Percentiles rank a stretch among this genome's conserved stretches.
Conservation (phyloP, 108 stramenopile genomes). For the Asterionellopsis glacialis region DNA sequence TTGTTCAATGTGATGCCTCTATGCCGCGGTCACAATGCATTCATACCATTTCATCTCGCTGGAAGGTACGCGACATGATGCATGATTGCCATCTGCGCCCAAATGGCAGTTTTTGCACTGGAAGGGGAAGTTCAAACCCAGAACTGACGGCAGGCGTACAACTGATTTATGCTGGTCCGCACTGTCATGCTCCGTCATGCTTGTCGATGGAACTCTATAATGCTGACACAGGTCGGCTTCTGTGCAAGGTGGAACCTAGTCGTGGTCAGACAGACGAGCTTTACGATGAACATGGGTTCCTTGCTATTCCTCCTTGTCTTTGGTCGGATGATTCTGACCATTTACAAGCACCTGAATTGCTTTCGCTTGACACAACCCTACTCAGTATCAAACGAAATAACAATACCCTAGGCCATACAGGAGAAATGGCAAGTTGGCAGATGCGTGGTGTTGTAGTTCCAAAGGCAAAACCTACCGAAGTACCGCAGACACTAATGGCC, state of each 20-base stretch:
- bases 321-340: not conserved
- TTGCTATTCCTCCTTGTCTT: slow-evolving; percentile 16
- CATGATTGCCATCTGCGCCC: slow-evolving; percentile 3
- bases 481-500: too few relatives aligned
- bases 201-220: slow-evolving; percentile 43
- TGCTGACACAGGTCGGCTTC: slow-evolving; percentile 31
- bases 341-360: slow-evolving; percentile 9
- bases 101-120: slow-evolving; percentile 12
- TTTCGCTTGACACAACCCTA: slow-evolving; percentile 26
- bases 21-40: slow-evolving; percentile 13
- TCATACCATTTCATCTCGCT: slow-evolving; percentile 25
- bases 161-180: slow-evolving; percentile 34
- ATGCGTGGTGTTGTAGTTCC: slow-evolving; percentile 32
- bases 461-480: not conserved
- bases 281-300: slow-evolving; percentile 22
- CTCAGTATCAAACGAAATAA: slow-evolving; percentile 37
- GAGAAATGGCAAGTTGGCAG: slow-evolving; percentile 46
- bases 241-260: slow-evolving; percentile 26
- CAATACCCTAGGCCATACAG: slow-evolving; percentile 29
- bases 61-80: slow-evolving; percentile 23
- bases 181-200: slow-evolving; percentile 38
- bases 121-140: slow-evolving; percentile 9
- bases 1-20: slow-evolving; percentile 11
- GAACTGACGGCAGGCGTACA: slow-evolving; percentile 17
- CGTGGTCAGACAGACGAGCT: slow-evolving; percentile 5